These are phyloP conservation scores for Lanmaoa rubissima DNA, from an alignment of 768 basidiomycete genomes.

Conservation along the genomic window DNA sequence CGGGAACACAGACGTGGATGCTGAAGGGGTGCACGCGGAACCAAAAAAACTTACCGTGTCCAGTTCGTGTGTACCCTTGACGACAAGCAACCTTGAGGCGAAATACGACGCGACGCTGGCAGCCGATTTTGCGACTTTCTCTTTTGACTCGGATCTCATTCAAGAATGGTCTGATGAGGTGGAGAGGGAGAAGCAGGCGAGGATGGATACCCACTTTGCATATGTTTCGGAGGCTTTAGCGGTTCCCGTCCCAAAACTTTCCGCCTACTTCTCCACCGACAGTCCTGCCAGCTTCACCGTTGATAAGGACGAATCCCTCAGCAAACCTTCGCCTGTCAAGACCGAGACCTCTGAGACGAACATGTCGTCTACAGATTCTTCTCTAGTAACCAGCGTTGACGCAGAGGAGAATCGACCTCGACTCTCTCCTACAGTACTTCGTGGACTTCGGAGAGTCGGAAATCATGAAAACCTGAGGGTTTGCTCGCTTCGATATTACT, in stretches of 20 bases:
- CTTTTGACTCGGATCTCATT: slow-evolving; percentile 8
- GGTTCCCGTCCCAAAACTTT: slow-evolving; percentile 10
- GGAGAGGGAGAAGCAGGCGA: slow-evolving; percentile 9
- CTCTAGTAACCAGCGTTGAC: slow-evolving; percentile 2
- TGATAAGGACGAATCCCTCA: not conserved
- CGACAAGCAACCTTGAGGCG: not conserved
- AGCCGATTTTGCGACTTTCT: slow-evolving; percentile 11
- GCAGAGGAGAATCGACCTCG: not conserved
- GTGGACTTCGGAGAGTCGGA: slow-evolving; percentile 7
- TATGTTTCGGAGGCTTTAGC: slow-evolving; percentile 9
- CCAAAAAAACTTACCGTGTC: not conserved
- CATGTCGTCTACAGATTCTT: slow-evolving; percentile 9
- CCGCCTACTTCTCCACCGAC: not conserved
- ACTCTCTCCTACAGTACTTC: not conserved
- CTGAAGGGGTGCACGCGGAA: not conserved
- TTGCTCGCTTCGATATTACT: not conserved
- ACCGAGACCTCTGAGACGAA: not conserved
- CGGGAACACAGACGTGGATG: not conserved
- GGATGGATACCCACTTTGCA: slow-evolving; percentile 15
- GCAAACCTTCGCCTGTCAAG: slow-evolving; percentile 2
- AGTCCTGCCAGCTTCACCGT: not conserved
- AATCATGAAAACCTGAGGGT: slow-evolving; percentile 3
- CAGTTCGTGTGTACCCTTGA: not conserved
- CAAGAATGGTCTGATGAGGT: slow-evolving; percentile 16
- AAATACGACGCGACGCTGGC: slow-evolving; percentile 9